Conservation (phyloP, 805 yeast species). For the Candida hispaniensis region DNA sequence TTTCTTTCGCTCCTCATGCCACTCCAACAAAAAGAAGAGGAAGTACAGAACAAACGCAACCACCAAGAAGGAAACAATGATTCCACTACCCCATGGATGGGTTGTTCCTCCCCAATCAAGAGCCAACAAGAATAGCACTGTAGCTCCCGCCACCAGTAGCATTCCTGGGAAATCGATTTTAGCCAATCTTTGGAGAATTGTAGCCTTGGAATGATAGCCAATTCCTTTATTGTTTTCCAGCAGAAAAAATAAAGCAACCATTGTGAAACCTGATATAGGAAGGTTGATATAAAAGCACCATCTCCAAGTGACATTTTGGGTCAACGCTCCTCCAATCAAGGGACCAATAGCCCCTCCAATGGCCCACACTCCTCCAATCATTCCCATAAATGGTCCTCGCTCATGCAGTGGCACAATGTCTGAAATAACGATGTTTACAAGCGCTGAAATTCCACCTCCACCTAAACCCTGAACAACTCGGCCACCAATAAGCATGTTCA, state of each 20-base stretch:
- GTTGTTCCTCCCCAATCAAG: conserved; percentile 45
- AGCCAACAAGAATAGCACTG: conserved; percentile 37
- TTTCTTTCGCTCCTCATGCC: conserved; percentile 20
- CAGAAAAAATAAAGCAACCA: conserved; percentile 22
- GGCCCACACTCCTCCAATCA: conserved; percentile 22
- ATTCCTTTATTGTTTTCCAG: conserved; percentile 19
- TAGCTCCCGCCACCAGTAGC: conserved; percentile 38
- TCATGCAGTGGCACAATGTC: conserved; percentile 29
- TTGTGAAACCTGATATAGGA: conserved; percentile 31
- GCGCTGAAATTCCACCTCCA: conserved; percentile 52
- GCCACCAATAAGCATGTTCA: conserved; percentile 56
- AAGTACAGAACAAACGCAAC: conserved; percentile 35
- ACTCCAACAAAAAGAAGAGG: conserved; percentile 41
- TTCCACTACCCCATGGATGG: conserved; percentile 43
- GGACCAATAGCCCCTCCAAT: conserved; percentile 39
- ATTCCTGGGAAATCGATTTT: conserved; percentile 47
- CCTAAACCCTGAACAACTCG: conserved; percentile 58
- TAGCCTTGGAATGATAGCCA: conserved; percentile 28
- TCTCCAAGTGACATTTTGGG: conserved; percentile 39
- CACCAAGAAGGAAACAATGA: conserved; percentile 36
- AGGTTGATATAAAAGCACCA: conserved; percentile 41
- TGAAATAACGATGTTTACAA: conserved; percentile 43
- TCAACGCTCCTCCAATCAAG: conserved; percentile 42
- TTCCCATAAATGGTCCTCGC: conserved; percentile 22
- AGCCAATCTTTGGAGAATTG: conserved; percentile 32